Evolutionary conservation across 371 early-diverging fungal species (phyloP), one percentile per base, ranked within the genome.

Genomic region (Syncephalastrum contaminatum): DNA sequence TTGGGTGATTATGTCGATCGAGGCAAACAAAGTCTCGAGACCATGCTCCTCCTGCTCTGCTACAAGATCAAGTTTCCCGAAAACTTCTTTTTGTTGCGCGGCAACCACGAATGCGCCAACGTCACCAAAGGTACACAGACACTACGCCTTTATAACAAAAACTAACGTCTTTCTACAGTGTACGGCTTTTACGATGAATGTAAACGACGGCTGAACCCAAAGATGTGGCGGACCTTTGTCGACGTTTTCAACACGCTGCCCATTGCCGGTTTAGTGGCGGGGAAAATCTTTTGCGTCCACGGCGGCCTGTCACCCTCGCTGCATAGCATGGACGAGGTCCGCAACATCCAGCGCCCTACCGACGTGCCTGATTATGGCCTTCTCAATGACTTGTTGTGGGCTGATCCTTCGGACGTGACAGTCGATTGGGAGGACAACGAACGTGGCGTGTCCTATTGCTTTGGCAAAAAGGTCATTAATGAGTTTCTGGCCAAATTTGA

Each of bases 181-280:
- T 99, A 99, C 67, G 99, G 99, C 4, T 99, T 99, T 75, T 99
- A 96, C 70, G 99, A 99, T 69, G 99, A 99, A 75, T 96, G 97
- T 84, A 99, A 98, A 72, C 89, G 99, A 59, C 81, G 99, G 58
- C 89, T 89, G 50, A 95, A 84, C 65, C 81, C 92, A 48, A 95
- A 95, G 64, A 85, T 98, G 58, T 99, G 99, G 99, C 95, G 93
- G 72, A 85, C 88, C 4, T 99, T 99, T 79, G 95, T 96, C 1
- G 98, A 97, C 69, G 92, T 92, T 19, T 99, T 99, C 83, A 98
- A 99, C 73, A 94, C 95, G 51, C 73, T 99, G 47, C 99, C 99
- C 2, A 91, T 99, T 46, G 95, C 97, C 1, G 99, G 94, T 1
- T 73, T 99, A 48, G 92, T 99, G 19, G 99, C 96, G 58, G 95